Evolutionary conservation across 1,139 yeast species (phyloP).

Genomic region (Blastobotrys illinoisensis): DNA sequence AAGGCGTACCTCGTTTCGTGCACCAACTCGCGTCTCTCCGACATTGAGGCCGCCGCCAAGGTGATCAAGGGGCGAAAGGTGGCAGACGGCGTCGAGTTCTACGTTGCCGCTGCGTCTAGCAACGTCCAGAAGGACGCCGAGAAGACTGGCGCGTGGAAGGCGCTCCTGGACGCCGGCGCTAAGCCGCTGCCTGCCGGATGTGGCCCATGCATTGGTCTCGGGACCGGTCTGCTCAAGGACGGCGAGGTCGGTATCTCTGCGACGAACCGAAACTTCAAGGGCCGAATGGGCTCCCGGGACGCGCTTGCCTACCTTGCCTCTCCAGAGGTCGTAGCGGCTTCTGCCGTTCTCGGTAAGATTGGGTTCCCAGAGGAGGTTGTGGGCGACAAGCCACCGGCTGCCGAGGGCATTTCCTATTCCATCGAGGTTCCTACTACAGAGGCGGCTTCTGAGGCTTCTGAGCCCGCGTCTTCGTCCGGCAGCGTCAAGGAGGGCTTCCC

Average conservation of each 20-base stretch:
- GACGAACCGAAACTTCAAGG: slow-evolving; percentile 96
- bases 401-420: slow-evolving; percentile 44
- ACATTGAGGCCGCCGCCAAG: slow-evolving; percentile 90
- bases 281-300: slow-evolving; percentile 97
- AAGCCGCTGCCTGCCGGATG: slow-evolving; percentile 96
- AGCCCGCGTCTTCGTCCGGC: slow-evolving; percentile 40
- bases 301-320: slow-evolving; percentile 95
- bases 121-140: slow-evolving; percentile 91
- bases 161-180: slow-evolving; percentile 86
- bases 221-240: slow-evolving; percentile 84
- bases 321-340: slow-evolving; percentile 97
- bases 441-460: slow-evolving; percentile 29
- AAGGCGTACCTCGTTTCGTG: slow-evolving; percentile 98
- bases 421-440: slow-evolving; percentile 36
- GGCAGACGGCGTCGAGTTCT: slow-evolving; percentile 86
- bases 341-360: slow-evolving; percentile 88
- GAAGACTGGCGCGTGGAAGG: slow-evolving; percentile 85
- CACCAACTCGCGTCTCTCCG: slow-evolving; percentile 90
- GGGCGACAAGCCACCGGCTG: slow-evolving; percentile 45
- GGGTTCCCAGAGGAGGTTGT: slow-evolving; percentile 85
- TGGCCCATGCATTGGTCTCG: slow-evolving; percentile 98
- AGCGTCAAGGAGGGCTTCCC: slow-evolving; percentile 90
- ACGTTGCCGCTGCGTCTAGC: slow-evolving; percentile 95
- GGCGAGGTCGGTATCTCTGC: slow-evolving; percentile 99
- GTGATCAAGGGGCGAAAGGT: slow-evolving; percentile 75